Base-by-base conservation (phyloP, 1,284 basidiomycete genomes). In the Melampsora americana region DNA sequence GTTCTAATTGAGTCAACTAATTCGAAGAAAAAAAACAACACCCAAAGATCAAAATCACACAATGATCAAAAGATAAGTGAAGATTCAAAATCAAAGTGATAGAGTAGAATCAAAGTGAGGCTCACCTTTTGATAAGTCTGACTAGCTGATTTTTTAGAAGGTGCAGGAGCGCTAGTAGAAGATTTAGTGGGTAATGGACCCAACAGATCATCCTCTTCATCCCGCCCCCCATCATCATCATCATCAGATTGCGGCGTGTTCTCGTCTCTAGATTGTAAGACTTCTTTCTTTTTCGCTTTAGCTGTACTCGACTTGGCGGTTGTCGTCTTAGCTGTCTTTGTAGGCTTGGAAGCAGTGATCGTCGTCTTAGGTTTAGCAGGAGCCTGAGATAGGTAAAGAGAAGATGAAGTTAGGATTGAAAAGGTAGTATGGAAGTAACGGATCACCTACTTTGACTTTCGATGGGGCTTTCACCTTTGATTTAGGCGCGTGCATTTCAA, bases 1-100 rank as follows among this genome's bases (percentile, higher is more conserved):
- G 96, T 82, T 99, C 94, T 23, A 97, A 86, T 89, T 96, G 95
- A 0, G 93, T 90, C 77, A 99, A 88, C 95, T 97, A 78, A 39
- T 20, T 59, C 23, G 32, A 48, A 16, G 3, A 50, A 2, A 11
- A 23, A 23, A 7, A 61, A 26, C n/a, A 16, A 6, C 12, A 28
- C 23, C 18, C 23, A 26, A 26, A n/a, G n/a, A n/a, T n/a, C n/a
- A n/a, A n/a, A n/a, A n/a, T n/a, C n/a, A n/a, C n/a, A n/a, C n/a
- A n/a, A 39, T 12, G 30, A 11, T 32, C 30, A 35, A 66, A 6
- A 9, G 23, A 48, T 44, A 4, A 16, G 14, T 20, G 23, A n/a
- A 11, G 5, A 44, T 30, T 20, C 30, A 42, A 42, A 6, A 42
- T 56, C 14, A 20, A 56, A 44, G 59, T n/a, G n/a, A 66, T 26